Evolutionary conservation across 345 rosid genomes (phyloP), one percentile per base, ranked within the genome.

Genomic region (Mallotus nudiflorus): DNA sequence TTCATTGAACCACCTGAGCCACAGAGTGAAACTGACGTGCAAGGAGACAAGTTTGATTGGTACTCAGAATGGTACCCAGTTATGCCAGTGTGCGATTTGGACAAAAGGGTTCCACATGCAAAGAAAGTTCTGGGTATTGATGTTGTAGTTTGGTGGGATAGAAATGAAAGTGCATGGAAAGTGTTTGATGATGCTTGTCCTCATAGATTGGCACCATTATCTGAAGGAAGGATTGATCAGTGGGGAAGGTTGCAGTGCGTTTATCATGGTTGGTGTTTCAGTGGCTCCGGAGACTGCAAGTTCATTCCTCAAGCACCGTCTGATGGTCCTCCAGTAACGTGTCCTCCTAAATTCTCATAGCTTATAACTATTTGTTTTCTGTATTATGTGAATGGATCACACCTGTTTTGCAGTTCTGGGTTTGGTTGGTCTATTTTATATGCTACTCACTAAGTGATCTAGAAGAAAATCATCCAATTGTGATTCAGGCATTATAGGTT

Each of bases 191-290:
- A 88, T 50, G 24, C 77, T 37, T 88, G 94, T 83, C 94, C 97
- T 28, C 94, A 91, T 61, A 84, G 97, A 40, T 74, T 88, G 75
- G 92, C 94, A 67, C 92, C 94, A 0, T 76, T 88, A 55, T 91
- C 94, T 3, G 92, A 91, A 69, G 97, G 97, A 18, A 83, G 97
- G 67, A 88, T 91, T 74, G 97, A 91, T 82, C 86, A 83, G 19
- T 79, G 79, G 87, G 93, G 97, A 28, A 87, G 98, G 52, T 72
- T 91, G 70, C 94, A 91, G 71, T 91, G 96, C 73, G 97, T 89
- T 1, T 91, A 91, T 52, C 98, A 89, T 73, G 97, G 97, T 0
- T 93, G 96, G 98, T 93, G 98, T 57, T 93, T 93, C 72, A 69
- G 73, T 65, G 97, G 97, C 62, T 81, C 91, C 24, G 94, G 97